Evolutionary conservation across 805 yeast genomes (phyloP).

Genomic region (Vanderwaltozyma tropicalis): DNA sequence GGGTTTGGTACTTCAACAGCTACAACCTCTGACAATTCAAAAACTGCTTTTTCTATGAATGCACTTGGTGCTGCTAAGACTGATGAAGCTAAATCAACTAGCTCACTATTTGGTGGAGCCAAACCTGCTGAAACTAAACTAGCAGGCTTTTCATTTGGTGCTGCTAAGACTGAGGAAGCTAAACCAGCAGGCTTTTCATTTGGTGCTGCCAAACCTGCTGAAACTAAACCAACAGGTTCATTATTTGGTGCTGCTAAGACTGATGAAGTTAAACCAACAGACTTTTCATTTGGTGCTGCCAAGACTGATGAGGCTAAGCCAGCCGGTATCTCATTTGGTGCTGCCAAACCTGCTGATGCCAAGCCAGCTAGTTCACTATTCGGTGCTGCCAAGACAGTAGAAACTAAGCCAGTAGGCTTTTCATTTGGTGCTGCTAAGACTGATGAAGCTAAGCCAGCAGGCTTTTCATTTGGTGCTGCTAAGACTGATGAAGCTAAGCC

Average conservation of each 20-base stretch:
- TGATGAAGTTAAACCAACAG: constrained; percentile 4
- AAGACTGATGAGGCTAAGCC: constrained; percentile 1
- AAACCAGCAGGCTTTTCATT: constrained; percentile 4
- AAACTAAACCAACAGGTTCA: neutral
- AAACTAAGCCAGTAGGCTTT: neutral
- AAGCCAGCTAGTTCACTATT: constrained; percentile 2
- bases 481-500: constrained; percentile 1
- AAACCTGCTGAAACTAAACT: too few relatives aligned
- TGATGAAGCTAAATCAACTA: too few relatives aligned
- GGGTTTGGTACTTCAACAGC: neutral
- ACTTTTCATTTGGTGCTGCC: constrained; percentile 9
- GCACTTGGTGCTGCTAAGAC: too few relatives aligned
- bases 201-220: constrained; percentile 6
- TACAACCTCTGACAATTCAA: neutral
- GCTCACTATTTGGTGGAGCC: too few relatives aligned
- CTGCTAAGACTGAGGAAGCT: too few relatives aligned
- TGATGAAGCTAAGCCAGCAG: constrained; percentile 2
- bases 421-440: neutral
- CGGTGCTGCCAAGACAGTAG: neutral
- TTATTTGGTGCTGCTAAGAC: neutral
- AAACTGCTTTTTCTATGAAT: neutral
- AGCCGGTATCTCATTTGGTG: constrained; percentile 11
- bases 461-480: too few relatives aligned
- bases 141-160: too few relatives aligned
- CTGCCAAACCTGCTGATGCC: constrained; percentile 3